Conservation (phyloP, 225 moss, liverwort and hornwort genomes). For the Straminergon stramineum region DNA sequence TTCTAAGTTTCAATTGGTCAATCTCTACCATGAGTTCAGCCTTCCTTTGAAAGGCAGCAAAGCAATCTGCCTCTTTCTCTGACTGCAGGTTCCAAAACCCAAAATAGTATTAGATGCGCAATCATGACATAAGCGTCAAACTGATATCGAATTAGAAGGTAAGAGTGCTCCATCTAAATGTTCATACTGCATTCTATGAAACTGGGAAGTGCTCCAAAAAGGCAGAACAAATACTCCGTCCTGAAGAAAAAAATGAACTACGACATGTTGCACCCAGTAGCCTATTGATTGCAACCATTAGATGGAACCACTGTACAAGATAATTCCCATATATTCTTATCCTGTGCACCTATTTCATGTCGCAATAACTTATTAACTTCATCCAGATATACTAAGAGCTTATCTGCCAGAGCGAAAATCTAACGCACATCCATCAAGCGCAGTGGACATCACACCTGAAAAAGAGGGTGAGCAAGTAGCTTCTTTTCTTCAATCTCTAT, state of each 20-base stretch:
- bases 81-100: conserved; percentile 33
- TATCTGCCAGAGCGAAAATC: background rate
- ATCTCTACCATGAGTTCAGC: conserved; percentile 82
- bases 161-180: background rate
- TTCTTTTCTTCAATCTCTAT: conserved; percentile 75
- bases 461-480: conserved; percentile 74
- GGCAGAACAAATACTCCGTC: background rate
- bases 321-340: background rate
- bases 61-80: conserved; percentile 72
- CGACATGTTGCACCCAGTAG: background rate
- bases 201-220: background rate
- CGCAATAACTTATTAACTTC: background rate
- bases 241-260: background rate
- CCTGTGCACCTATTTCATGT: background rate
- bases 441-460: conserved; percentile 40
- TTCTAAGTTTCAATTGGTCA: conserved; percentile 61
- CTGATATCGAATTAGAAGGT: background rate
- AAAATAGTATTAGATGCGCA: background rate
- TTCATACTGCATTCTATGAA: background rate
- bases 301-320: background rate
- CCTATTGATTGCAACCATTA: background rate
- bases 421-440: background rate
- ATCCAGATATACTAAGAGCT: background rate
- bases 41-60: conserved; percentile 71
- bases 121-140: background rate